Base-by-base conservation (phyloP, 2,329 filamentous ascomycete genomes). In the Colletotrichum kahawae region DNA sequence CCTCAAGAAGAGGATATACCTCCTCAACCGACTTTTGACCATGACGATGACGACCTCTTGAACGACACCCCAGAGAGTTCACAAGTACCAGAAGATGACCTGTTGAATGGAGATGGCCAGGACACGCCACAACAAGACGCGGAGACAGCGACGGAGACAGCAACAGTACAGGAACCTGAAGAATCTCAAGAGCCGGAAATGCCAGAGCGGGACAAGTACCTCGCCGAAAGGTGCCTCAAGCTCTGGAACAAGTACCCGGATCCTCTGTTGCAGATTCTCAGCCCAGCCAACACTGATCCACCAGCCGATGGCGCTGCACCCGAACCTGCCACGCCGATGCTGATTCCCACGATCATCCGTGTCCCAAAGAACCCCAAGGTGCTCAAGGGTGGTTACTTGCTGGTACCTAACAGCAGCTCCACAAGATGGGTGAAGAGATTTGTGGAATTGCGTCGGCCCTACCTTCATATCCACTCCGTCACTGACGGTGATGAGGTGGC, bases 371-470 rank as follows among this genome's bases (percentile, higher is more conserved):
- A 97, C 79, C 91, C 93, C 2, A 92, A 91, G 57, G 90, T 97
- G 1, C 89, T 98, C 79, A 98, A 98, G 85, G 93, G 95, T 18
- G 96, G 96, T 18, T 97, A 97, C 83, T 90, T 99, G 18, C 89
- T 98, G 57, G 94, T 95, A 4, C 95, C 95, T 1, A 95, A 95
- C 81, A 93, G 92, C 70, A 93, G 95, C 69, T 95, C 93, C 43
- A 94, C 93, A 27, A 92, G 94, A 76, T 99, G 97, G 97, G 91
- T 97, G 33, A 95, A 96, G 79, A 93, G 96, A 56, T 98, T 98
- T 81, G 95, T 98, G 65, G 97, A 99, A 85, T 90, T 99, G 33
- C 92, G 97, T 36, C 91, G 94, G 67, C 97, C 97, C 0, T 99
- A 98, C 82, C 89, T 99, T 68, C 95, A 98, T 83, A 91, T 99